Evolutionary conservation across 225 moss, liverwort and hornwort species (phyloP).

Genomic region (Polytrichum formosum): DNA sequence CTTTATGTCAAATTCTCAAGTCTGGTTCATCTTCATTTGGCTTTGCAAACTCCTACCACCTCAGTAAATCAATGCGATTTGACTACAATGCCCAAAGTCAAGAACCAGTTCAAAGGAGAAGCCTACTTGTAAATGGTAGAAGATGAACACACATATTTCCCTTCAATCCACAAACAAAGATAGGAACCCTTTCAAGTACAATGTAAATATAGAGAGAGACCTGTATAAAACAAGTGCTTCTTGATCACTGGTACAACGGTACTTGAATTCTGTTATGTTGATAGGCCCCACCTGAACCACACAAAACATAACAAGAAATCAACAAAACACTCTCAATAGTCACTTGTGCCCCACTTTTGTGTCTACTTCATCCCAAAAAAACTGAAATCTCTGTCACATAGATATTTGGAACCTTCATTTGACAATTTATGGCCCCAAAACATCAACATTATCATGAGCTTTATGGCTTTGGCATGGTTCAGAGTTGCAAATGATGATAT

Average conservation of each 20-base stretch:
- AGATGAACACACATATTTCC: too few species aligned
- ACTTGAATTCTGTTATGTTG: conserved; percentile 89
- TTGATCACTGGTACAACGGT: conserved; percentile 56
- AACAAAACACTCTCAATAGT: background rate
- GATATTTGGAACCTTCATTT: too few species aligned
- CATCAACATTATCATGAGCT: too few species aligned
- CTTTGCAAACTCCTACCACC: background rate
- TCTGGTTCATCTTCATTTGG: background rate
- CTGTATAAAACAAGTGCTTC: conserved; percentile 81
- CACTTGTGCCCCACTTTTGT: background rate
- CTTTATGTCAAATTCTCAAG: background rate
- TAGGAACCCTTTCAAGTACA: too few species aligned
- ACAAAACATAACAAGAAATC: conserved; percentile 2
- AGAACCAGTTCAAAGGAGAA: too few species aligned
- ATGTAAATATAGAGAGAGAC: conserved; percentile 14
- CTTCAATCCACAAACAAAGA: too few species aligned
- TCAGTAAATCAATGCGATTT: background rate
- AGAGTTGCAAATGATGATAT: too few species aligned
- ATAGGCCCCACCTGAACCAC: conserved; percentile 51
- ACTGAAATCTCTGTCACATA: background rate
- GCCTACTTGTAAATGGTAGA: too few species aligned
- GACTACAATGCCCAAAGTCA: background rate
- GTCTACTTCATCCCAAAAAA: background rate
- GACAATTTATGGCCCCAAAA: too few species aligned
- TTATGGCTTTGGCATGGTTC: too few species aligned